Evolutionary conservation across 805 yeast genomes (phyloP), one percentile per base, ranked within the genome.

Genomic region (Lachancea lanzarotensis): DNA sequence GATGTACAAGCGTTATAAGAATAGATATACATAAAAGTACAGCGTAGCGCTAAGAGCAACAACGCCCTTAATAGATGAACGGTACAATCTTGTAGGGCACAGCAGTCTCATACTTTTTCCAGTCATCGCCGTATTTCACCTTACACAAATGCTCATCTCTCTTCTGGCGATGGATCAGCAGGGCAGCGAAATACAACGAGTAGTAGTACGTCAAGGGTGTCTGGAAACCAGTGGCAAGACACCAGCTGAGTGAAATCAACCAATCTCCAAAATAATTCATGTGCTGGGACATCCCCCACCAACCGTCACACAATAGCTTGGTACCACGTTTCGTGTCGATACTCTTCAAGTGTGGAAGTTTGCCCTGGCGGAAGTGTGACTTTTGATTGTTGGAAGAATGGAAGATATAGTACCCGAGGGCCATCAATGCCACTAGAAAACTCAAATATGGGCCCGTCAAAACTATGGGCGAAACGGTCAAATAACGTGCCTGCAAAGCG

Each of bases 221-320:
- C 48, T 71, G 72, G 54, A 81, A 76, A 10, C 95, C 95, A 1
- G 97, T 87, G 9, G 95, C 82, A 51, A 93, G 70, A 64, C 96
- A 88, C 95, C 96, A 91, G 37, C 95, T 79, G 70, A 85, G 73
- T 0, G 96, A 87, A 58, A 89, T 81, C 35, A 93, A 62, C 90
- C 96, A 88, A 68, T 93, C 98, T 35, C 98, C 98, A 47, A 90
- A 75, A 66, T 93, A 93, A 62, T 93, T 93, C 60, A 87, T 88
- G 63, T 93, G 98, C 53, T 95, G 95, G 6, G 95, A 81, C 16
- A 72, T 63, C 2, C 84, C 84, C 98, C 98, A 93, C 98, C 98
- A 93, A 2, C 98, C 96, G 57, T 88, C 93, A 44, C 81, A 76
- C 37, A 93, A 68, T 51, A 93, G 73, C 58, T 78, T 84, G 20